Evolutionary conservation across 2,329 filamentous ascomycete genomes (phyloP).

Genomic region (Mycogone perniciosa): DNA sequence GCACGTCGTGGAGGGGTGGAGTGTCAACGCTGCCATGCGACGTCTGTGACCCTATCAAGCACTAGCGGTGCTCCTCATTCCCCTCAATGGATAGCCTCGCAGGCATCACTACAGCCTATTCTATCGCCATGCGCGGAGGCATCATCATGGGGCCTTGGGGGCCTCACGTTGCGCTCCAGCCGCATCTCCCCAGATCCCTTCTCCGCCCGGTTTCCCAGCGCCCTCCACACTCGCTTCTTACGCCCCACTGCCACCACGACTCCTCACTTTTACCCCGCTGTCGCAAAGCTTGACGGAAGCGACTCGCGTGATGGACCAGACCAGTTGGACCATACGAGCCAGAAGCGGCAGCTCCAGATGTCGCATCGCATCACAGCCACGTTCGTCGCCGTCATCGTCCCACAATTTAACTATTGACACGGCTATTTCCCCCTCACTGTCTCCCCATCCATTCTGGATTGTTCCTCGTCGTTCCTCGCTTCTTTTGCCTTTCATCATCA

Average conservation of each 20-base stretch:
- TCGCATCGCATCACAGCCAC: slow-evolving; percentile 4
- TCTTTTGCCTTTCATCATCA: background rate
- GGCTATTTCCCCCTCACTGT: slow-evolving; percentile 4
- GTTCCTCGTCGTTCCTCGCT: background rate
- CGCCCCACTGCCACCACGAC: background rate
- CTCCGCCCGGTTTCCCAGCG: too few species aligned
- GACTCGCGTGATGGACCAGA: background rate
- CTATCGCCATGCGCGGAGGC: too few species aligned
- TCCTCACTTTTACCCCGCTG: slow-evolving; percentile 20
- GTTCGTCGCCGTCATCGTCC: slow-evolving; percentile 1
- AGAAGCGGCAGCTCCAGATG: slow-evolving; percentile 1
- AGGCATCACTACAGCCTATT: background rate
- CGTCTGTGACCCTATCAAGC: background rate
- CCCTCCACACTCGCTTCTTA: background rate
- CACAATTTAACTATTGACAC: background rate
- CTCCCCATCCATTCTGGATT: background rate
- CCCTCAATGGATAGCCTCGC: background rate
- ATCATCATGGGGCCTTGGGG: too few species aligned
- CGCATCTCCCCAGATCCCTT: background rate
- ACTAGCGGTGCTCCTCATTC: slow-evolving; percentile 2
- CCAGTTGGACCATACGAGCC: background rate
- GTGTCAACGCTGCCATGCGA: background rate
- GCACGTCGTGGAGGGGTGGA: background rate
- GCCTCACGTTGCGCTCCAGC: too few species aligned
- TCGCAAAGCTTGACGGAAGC: slow-evolving; percentile 16